Base-by-base conservation (phyloP, 192 early-diverging fungal genomes). In the Coemansia sp. region DNA sequence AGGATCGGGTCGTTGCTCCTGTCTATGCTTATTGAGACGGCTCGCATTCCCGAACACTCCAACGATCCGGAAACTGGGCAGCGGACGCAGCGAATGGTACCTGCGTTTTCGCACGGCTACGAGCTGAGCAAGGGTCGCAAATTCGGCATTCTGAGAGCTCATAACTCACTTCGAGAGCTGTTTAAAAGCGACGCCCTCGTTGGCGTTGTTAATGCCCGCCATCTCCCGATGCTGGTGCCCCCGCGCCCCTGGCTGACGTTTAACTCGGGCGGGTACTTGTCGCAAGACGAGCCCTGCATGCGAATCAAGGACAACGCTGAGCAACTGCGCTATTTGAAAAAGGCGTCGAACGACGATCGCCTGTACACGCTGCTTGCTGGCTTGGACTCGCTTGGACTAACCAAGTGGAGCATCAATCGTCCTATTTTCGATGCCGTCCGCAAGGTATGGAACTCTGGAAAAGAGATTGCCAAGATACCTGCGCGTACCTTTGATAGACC, bases 211-310 rank as follows among this genome's bases (percentile, higher is more conserved):
- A 88, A 88, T 46, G 91, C 95, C 1, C 89, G 91, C 34, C 78
- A 91, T n/a, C 81, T 98, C 22, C 97, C 97, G 27, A 98, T 98
- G 97, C 72, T 98, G 27, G 91, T 98, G 12, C 90, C 88, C 33
- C 97, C 97, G 61, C 90, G 90, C 0, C 95, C 95, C 10, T 98
- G 97, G 97, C 74, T 97, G 42, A 89, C 91, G 1, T 92, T 86
- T 71, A 91, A 92, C 40, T 86, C 89, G 27, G 95, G 97, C 41
- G 96, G 96, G 27, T 97, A 97, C 75, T 68, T 97, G 15, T 88
- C 86, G n/a, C 84, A 89, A 18, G 79, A 89, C 41, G 87, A 87
- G 47, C 82, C 82, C 3, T 90, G 92, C 72, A 93, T 97, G 88
- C 92, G 96, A 57, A 87, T 92, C 49, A 88, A 88, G 54, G 83